Base-by-base conservation (phyloP, 768 basidiomycete genomes). In the Phanerochaete carnosa region DNA sequence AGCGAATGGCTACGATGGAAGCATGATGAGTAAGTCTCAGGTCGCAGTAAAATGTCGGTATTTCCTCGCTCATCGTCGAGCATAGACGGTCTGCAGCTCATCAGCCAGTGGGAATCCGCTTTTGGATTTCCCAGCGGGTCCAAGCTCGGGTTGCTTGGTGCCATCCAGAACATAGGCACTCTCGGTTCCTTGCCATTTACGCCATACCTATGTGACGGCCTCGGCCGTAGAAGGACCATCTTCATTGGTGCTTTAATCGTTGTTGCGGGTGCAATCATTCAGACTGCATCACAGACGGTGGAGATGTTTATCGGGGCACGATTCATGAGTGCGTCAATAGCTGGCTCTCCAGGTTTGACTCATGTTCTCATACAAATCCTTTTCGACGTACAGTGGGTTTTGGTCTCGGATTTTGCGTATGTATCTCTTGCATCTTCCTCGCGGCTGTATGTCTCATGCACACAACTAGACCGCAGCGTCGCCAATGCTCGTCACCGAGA, bases 241-340 rank as follows among this genome's bases (percentile, higher is more conserved):
- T 84, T 86, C 72, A 60, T 91, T 26, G 90, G 90, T 55, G 87
- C 89, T 7, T 22, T 68, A 19, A 82, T 90, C 68, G 90, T 92
- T 86, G 79, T 82, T 59, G 74, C 83, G 51, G 90, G 83, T 29
- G 85, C 83, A 22, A 84, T 81, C 29, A 46, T 91, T 26, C 90
- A 92, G 65, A 85, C 88, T 1, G 87, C 88, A 13, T 76, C 89
- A 23, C 81, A 85, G 59, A 87, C 83, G 26, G 80, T 89, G 25
- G 83, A 82, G 62, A 89, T 90, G 86, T 92, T 92, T 78, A 89
- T 92, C 65, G 88, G 87, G 62, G 86, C 90, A 70, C 87, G 89
- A 15, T 55, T 55, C 37, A 55, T 55, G 54, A 32, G 80, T 84
- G 64, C 54, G 74, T 76, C 25, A 53, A 29, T 35, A 54, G 28